Evolutionary conservation across 257 asterid genomes (phyloP).

Genomic region (Solanum chaucha): DNA sequence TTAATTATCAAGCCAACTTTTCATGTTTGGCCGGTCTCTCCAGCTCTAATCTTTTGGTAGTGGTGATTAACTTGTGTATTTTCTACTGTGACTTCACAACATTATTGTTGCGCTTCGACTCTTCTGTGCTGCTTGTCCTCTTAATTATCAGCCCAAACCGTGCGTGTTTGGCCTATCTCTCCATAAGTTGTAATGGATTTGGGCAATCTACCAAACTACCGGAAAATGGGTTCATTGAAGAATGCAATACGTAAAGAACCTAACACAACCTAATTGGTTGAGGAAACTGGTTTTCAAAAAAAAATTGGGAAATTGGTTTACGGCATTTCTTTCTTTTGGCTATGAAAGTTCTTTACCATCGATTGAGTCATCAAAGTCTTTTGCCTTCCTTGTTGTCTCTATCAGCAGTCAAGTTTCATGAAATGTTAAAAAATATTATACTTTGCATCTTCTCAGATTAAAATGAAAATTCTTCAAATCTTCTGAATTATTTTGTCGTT

Average conservation of each 20-base stretch:
- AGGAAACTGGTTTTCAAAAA: not conserved
- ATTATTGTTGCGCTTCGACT: not conserved
- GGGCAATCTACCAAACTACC: not conserved
- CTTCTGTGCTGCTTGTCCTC: not conserved
- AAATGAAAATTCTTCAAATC: not conserved
- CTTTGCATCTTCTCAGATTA: not conserved
- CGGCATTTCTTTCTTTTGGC: not conserved
- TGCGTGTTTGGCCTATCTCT: not conserved
- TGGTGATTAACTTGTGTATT: not conserved
- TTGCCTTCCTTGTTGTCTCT: not conserved
- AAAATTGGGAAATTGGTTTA: not conserved
- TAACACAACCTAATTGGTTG: not conserved
- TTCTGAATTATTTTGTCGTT: not conserved
- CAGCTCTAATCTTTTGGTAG: not conserved
- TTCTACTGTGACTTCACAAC: not conserved
- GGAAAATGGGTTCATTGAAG: not conserved
- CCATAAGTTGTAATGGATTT: not conserved
- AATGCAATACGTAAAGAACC: not conserved
- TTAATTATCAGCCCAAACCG: not conserved
- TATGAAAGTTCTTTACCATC: not conserved
- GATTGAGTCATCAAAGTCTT: not conserved
- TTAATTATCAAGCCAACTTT: not conserved
- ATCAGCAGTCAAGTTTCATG: not conserved
- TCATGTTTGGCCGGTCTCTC: not conserved
- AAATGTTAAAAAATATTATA: not conserved